phyloP scores from a whole-genome alignment of 805 yeast species.

The Teunomyces panamensis region DNA sequence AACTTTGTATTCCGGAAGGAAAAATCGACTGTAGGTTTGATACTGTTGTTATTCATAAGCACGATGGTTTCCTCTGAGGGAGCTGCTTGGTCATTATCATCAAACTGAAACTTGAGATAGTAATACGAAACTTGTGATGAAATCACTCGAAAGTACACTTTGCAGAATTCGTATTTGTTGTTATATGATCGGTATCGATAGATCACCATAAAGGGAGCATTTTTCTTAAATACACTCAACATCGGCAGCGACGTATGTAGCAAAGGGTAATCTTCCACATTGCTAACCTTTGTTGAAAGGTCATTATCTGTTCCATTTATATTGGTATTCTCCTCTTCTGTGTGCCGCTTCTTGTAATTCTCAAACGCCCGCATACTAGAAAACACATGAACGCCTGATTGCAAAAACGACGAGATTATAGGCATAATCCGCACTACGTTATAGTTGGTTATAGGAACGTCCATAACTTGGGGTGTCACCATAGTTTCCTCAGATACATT shows the following conservation, averaged over 20 bases:
- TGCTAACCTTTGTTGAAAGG: not conserved
- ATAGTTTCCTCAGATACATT: conserved; percentile 18
- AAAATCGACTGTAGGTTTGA: conserved; percentile 29
- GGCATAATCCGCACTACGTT: conserved; percentile 12
- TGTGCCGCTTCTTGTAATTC: conserved; percentile 5
- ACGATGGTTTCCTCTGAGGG: conserved; percentile 15
- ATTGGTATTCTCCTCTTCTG: not conserved
- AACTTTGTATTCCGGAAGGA: conserved; percentile 25
- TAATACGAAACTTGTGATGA: conserved; percentile 28
- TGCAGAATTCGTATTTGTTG: conserved; percentile 22
- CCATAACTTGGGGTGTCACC: conserved; percentile 14
- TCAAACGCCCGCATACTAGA: conserved; percentile 9
- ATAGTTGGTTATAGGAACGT: conserved; percentile 10
- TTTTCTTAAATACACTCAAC: conserved; percentile 24
- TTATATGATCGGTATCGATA: conserved; percentile 9
- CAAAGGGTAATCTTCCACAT: conserved; percentile 9
- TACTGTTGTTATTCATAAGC: conserved; percentile 26
- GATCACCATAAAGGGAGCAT: conserved; percentile 28
- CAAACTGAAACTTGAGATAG: conserved; percentile 18
- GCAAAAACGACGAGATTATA: conserved; percentile 18
- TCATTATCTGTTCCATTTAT: not conserved
- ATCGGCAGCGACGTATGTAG: conserved; percentile 21
- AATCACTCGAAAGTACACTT: conserved; percentile 27
- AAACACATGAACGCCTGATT: conserved; percentile 17
- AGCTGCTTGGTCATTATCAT: conserved; percentile 10